Evolutionary conservation across 306 rosid species (phyloP), one percentile per base, ranked within the genome.

Genomic region (Corylus americana): DNA sequence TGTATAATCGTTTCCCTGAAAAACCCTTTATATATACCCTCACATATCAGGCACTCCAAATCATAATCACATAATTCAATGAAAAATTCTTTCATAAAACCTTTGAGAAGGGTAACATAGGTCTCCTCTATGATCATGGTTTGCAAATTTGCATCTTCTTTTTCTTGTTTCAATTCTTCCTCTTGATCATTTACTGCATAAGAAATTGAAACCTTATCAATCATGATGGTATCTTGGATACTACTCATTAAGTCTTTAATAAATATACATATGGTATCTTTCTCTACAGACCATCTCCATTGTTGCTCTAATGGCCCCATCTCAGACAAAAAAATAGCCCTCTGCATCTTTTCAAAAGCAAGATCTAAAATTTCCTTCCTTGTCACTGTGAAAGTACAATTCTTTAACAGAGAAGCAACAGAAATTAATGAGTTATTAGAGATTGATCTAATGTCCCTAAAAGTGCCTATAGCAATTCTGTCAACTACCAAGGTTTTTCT

Each of bases 291-390:
- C 73, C 86, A 82, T 74, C 85, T 85, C 89, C 91, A 87, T 47
- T 92, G 88, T 77, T 90, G 91, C 89, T 91, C 98, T 22, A 91
- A 80, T 39, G 98, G 92, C 10, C 90, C 84, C 75, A 92, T 87
- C 75, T 90, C 92, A 45, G 90, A 80, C 62, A 64, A 54, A 76
- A 81, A 80, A 50, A 94, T 78, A 1, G 93, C 87, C 63, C 71
- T 86, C 17, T 90, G 92, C 93, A 95, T 91, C 85, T 89, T 93
- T 62, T 84, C 89, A 74, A 92, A 95, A 68, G 98, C 96, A 59
- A 83, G 83, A 78, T 92, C 96, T 80, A 95, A 73, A 27, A 97
- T 89, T 59, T 95, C 98, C 96, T 94, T 94, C 37, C 98, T 97
- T 18, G 77, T 81, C 67, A 94, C 81, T 78, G 78, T 83, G 81